Base-by-base conservation (phyloP, 202 grass and related monocot species). In the Zoysia matrella region DNA sequence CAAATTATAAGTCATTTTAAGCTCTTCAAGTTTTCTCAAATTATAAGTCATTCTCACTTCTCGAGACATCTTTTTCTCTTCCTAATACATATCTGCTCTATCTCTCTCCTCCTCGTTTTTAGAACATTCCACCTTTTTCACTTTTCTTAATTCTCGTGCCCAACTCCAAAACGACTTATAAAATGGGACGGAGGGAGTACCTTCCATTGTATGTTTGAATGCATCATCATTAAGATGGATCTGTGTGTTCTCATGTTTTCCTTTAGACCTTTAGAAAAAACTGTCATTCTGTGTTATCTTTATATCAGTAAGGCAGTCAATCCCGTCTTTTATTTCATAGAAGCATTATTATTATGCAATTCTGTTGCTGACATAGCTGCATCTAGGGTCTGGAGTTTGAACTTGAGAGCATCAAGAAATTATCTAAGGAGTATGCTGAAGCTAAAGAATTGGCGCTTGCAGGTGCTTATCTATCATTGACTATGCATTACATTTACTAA, bases 401-500 rank as follows among this genome's bases (percentile, higher is more conserved):
- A 72, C 74, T 93, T 67, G 76, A 71, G 85, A 91, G 42, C 69
- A 84, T 94, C 62, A 91, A 93, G 79, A 94, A 93, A 74, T 84
- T 92, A 70, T 88, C 90, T 50, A 77, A 40, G 8, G 92, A 89
- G 71, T 94, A 97, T 71, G 92, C 81, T 58, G 76, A 85, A 86
- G 88, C 90, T 18, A 98, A 94, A 80, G 79, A 94, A 89, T 74
- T 75, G 40, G 90, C 84, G 7, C 79, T 94, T 47, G 73, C 86
- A 88, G 92, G 92, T 98, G 73, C 52, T 52, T 69, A 22, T 73
- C 30, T 65, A 36, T 47, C 60, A 2, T 72, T 80, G 2, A 4
- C 42, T 73, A 2, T 74, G 10, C 66, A 2, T 51, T 82, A n/a
- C 45, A 46, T n/a, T 81, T 62, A 15, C 60, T 60, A 57, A 18